phyloP scores from a whole-genome alignment of 2,329 filamentous ascomycete species.

The Fusarium sp. region DNA sequence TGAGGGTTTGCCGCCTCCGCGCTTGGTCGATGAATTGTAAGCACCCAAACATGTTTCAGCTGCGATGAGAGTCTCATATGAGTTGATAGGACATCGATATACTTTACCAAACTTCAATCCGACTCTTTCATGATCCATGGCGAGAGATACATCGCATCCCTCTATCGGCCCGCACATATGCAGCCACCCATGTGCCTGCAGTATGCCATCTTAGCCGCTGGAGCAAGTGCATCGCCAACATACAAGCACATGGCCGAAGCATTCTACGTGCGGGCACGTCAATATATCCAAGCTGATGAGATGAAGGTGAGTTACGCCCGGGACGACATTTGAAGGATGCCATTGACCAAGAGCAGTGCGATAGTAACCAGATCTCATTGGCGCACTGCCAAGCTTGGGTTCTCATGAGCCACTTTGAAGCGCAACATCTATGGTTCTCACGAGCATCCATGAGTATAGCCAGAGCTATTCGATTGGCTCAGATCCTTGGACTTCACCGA shows the following conservation, averaged over 20 bases:
- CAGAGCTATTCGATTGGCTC: constrained; percentile 73
- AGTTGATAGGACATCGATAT: constrained; percentile 52
- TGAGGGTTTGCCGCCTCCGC: constrained; percentile 29
- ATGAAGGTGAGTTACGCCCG: constrained; percentile 67
- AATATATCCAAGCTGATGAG: constrained; percentile 84
- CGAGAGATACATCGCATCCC: constrained; percentile 76
- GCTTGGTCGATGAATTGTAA: constrained; percentile 34
- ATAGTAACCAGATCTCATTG: constrained; percentile 61
- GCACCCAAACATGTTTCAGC: neutral
- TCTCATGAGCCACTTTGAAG: constrained; percentile 79
- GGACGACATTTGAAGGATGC: constrained; percentile 60
- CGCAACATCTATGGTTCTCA: constrained; percentile 83
- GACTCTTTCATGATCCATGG: constrained; percentile 81
- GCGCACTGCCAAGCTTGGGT: constrained; percentile 80
- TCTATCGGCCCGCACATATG: constrained; percentile 76
- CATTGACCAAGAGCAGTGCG: constrained; percentile 52
- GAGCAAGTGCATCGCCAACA: constrained; percentile 75
- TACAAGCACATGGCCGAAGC: constrained; percentile 76
- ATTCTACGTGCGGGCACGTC: constrained; percentile 83
- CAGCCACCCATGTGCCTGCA: constrained; percentile 83
- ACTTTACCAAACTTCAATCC: constrained; percentile 78
- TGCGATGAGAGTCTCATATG: accelerated
- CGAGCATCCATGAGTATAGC: constrained; percentile 84
- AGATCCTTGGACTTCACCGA: constrained; percentile 86
- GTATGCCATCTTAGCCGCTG: constrained; percentile 84